These are phyloP conservation scores for Lichtheimia hyalospora DNA, from an alignment of 371 early-diverging fungal species.

Conservation along the genomic window DNA sequence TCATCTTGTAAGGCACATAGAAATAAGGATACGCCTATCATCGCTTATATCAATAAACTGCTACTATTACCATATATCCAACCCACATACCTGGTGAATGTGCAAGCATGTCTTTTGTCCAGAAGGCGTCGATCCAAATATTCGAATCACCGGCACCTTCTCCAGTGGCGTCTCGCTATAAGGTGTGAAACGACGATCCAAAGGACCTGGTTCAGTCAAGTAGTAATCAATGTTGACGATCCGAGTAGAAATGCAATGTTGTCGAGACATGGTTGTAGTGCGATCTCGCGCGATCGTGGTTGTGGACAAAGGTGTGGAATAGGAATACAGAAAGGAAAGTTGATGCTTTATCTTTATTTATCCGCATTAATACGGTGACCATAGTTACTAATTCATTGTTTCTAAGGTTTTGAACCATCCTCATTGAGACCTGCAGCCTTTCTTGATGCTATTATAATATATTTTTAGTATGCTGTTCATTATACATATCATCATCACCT, in stretches of 20 bases:
- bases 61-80: no score
- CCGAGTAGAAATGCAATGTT: conserved; percentile 39
- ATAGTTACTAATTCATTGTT: not conserved
- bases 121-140: conserved; percentile 75
- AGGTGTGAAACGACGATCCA: conserved; percentile 44
- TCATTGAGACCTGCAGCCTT: conserved; percentile 2
- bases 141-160: conserved; percentile 75
- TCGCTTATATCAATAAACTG: no score
- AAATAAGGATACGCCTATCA: conserved; percentile 77
- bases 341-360: no score
- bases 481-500: not conserved
- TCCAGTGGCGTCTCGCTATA: conserved; percentile 33
- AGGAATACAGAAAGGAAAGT: no score
- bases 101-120: conserved; percentile 82
- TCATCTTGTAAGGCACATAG: conserved; percentile 57
- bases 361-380: no score
- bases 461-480: no score
- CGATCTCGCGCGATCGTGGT: no score
- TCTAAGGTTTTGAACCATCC: not conserved
- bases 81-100: conserved; percentile 63
- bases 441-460: conserved; percentile 4
- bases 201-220: conserved; percentile 55
- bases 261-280: no score
- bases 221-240: conserved; percentile 70
- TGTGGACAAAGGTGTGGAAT: no score